phyloP scores from a whole-genome alignment of 192 early-diverging fungal species.

The Radiomyces spectabilis region DNA sequence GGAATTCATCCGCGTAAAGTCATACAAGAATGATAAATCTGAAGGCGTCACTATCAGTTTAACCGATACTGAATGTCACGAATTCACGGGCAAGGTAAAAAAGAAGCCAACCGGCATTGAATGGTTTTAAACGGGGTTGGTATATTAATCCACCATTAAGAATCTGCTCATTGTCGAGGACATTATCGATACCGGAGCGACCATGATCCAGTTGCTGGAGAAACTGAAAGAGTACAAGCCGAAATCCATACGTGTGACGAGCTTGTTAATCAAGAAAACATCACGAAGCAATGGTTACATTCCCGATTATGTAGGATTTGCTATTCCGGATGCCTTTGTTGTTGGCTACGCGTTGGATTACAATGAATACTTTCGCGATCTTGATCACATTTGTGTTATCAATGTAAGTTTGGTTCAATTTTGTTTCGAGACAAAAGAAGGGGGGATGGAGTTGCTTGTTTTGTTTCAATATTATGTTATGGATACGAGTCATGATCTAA shows the following conservation, averaged over 20 bases:
- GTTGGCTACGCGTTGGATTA: slow-evolving; percentile 89
- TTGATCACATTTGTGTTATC: slow-evolving; percentile 93
- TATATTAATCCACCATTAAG: no score
- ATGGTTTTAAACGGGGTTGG: no score
- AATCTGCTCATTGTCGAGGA: slow-evolving; percentile 90
- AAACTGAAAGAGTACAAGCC: slow-evolving; percentile 64
- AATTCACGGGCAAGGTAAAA: slow-evolving; percentile 67
- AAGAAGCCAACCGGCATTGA: no score
- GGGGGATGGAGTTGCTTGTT: neutral
- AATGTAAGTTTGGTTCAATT: no score
- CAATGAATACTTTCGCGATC: slow-evolving; percentile 85
- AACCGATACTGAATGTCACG: slow-evolving; percentile 73
- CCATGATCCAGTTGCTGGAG: slow-evolving; percentile 77
- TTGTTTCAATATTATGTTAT: no score
- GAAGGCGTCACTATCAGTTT: slow-evolving; percentile 80
- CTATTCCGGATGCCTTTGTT: slow-evolving; percentile 85
- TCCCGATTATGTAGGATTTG: slow-evolving; percentile 87
- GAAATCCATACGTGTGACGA: slow-evolving; percentile 74
- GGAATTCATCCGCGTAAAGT: slow-evolving; percentile 89
- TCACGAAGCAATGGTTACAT: slow-evolving; percentile 72
- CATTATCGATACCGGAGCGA: slow-evolving; percentile 86
- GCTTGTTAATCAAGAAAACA: slow-evolving; percentile 83
- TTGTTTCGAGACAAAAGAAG: slow-evolving; percentile 33
- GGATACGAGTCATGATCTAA: no score
- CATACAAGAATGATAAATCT: slow-evolving; percentile 74